These are phyloP conservation scores for Serendipita sp. DNA, from an alignment of 768 basidiomycete genomes.

Conservation along the genomic window DNA sequence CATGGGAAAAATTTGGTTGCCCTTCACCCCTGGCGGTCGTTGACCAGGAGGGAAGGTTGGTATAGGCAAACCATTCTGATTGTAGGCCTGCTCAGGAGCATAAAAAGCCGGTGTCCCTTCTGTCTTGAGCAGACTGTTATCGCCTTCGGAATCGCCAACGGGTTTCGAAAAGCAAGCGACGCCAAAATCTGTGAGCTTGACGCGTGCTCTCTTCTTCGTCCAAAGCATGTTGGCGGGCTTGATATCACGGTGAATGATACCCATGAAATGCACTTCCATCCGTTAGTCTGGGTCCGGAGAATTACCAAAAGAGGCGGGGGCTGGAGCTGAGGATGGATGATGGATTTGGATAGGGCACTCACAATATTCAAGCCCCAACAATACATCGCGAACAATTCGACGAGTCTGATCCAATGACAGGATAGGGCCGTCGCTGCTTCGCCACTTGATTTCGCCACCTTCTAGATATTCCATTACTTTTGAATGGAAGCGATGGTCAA, in stretches of 20 bases:
- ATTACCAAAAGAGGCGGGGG: background rate
- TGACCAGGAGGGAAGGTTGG: background rate
- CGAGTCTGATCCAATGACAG: constrained; percentile 69
- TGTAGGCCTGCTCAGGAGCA: constrained; percentile 84
- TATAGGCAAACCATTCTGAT: constrained; percentile 16
- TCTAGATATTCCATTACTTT: constrained; percentile 91
- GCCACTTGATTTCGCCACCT: constrained; percentile 92
- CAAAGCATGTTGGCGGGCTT: constrained; percentile 95
- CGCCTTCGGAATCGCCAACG: constrained; percentile 37
- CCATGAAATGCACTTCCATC: constrained; percentile 79
- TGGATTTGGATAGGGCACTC: constrained; percentile 21
- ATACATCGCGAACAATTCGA: constrained; percentile 79
- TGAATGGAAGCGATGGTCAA: background rate
- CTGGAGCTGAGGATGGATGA: constrained; percentile 7
- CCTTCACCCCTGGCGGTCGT: constrained; percentile 12
- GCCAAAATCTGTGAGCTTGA: constrained; percentile 98
- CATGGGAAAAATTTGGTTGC: constrained; percentile 25
- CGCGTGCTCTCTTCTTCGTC: constrained; percentile 66
- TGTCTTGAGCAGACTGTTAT: constrained; percentile 72
- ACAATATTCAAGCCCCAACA: constrained; percentile 92
- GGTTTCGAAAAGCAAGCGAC: constrained; percentile 93
- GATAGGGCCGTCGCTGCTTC: constrained; percentile 46
- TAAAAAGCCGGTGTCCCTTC: constrained; percentile 94
- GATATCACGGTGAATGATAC: constrained; percentile 98
- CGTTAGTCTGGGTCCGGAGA: background rate